Percentiles rank a stretch among this genome's conserved stretches.
These are phyloP conservation scores for Mikania micrantha DNA, from an alignment of 129 eudicot species.

Conservation along the genomic window DNA sequence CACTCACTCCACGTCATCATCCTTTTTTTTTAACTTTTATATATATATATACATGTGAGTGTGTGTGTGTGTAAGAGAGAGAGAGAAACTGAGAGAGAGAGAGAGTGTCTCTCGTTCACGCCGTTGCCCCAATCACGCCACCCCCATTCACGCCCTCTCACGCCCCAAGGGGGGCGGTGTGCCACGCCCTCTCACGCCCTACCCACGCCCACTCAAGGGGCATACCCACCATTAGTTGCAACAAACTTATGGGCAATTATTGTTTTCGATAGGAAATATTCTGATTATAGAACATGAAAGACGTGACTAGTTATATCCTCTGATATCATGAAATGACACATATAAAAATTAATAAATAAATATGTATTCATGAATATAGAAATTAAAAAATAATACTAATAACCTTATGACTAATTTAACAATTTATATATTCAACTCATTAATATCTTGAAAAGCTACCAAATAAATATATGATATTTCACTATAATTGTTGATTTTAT, in stretches of 20 bases:
- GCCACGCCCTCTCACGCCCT: too few relatives aligned
- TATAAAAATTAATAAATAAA: not conserved
- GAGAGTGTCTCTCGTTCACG: too few relatives aligned
- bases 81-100: too few relatives aligned
- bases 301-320: not conserved
- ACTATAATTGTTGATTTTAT: not conserved
- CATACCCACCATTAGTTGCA: too few relatives aligned
- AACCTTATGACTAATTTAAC: not conserved
- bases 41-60: too few relatives aligned
- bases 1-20: too few relatives aligned
- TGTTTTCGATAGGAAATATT: slow-evolving; percentile 4
- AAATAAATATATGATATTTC: not conserved
- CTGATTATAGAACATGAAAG: not conserved
- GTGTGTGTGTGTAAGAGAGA: too few relatives aligned
- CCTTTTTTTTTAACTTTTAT: too few relatives aligned
- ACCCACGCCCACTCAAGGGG: too few relatives aligned
- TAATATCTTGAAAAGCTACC: not conserved
- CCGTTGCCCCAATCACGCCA: too few relatives aligned
- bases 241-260: slow-evolving; percentile 7
- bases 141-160: too few relatives aligned
- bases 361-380: not conserved
- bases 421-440: not conserved
- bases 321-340: not conserved
- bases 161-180: too few relatives aligned
- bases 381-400: not conserved